phyloP scores from a whole-genome alignment of 192 early-diverging fungal genomes.

The Coemansia reversa region DNA sequence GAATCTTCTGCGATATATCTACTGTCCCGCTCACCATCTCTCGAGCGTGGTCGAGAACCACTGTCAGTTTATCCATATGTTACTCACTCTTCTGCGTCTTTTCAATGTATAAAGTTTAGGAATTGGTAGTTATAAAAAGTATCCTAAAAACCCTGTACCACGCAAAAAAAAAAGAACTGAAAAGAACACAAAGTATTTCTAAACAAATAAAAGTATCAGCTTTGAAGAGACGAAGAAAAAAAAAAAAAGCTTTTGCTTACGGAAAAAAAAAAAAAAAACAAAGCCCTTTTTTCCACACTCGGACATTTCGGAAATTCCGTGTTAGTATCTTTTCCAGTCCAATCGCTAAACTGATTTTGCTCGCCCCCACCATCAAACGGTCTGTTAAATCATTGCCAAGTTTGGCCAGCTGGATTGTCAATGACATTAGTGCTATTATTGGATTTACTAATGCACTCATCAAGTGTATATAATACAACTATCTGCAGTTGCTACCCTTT shows the following conservation, averaged over 20 bases:
- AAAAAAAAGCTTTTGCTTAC: neutral
- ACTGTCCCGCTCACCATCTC: conserved; percentile 44
- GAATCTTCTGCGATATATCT: conserved; percentile 27
- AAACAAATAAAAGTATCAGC: neutral
- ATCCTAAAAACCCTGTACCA: neutral
- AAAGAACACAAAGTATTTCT: neutral
- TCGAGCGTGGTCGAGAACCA: conserved; percentile 24
- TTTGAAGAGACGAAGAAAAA: conserved; percentile 8
- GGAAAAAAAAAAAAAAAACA: neutral
- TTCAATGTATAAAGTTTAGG: neutral
- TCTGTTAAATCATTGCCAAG: no score
- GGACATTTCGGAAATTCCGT: neutral
- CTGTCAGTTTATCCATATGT: conserved; percentile 21
- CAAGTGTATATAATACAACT: no score
- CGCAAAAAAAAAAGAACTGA: neutral
- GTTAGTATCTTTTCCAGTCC: no score
- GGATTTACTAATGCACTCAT: no score
- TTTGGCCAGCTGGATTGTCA: no score
- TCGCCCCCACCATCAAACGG: no score
- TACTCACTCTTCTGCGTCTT: neutral
- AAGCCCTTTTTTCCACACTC: neutral
- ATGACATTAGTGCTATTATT: no score
- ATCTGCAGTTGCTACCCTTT: no score
- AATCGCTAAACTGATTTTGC: no score
- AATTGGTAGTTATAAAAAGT: neutral